Percentiles rank a stretch among this genome's conserved stretches.
phyloP scores from a whole-genome alignment of 306 rosid genomes.

The Comarum palustre region DNA sequence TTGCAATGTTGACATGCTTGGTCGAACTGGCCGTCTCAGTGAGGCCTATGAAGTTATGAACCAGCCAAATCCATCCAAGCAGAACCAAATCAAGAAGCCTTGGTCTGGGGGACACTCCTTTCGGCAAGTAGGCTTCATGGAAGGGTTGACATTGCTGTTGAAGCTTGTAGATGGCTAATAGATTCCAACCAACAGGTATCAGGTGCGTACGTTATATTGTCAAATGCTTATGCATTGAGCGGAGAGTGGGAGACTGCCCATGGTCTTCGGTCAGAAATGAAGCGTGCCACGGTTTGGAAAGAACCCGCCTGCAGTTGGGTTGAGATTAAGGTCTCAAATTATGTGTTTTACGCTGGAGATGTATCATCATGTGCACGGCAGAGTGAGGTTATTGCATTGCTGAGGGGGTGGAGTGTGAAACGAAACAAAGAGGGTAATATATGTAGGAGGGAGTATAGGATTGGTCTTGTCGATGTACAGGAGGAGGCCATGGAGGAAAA shows the following conservation, averaged over 20 bases:
- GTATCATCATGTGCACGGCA: constrained; percentile 37
- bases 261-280: constrained; percentile 55
- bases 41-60: constrained; percentile 61
- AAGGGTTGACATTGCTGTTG: constrained; percentile 67
- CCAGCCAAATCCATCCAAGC: constrained; percentile 60
- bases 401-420: constrained; percentile 54
- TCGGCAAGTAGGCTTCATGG: constrained; percentile 86
- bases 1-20: constrained; percentile 76
- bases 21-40: constrained; percentile 60
- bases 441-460: constrained; percentile 54
- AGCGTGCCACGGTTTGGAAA: constrained; percentile 50
- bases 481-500: constrained; percentile 65
- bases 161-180: constrained; percentile 60
- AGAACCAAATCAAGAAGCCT: constrained; percentile 37
- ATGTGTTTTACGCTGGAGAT: constrained; percentile 69
- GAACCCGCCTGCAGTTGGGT: constrained; percentile 91
- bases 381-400: constrained; percentile 41
- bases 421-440: constrained; percentile 79
- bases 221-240: constrained; percentile 62
- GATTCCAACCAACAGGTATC: constrained; percentile 64
- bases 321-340: constrained; percentile 60
- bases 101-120: constrained; percentile 78
- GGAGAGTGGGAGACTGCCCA: constrained; percentile 77
- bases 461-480: constrained; percentile 73
- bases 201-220: constrained; percentile 63